These are phyloP conservation scores for Phalaenopsis aphrodite DNA, from an alignment of 106 monocot species.

Conservation along the genomic window DNA sequence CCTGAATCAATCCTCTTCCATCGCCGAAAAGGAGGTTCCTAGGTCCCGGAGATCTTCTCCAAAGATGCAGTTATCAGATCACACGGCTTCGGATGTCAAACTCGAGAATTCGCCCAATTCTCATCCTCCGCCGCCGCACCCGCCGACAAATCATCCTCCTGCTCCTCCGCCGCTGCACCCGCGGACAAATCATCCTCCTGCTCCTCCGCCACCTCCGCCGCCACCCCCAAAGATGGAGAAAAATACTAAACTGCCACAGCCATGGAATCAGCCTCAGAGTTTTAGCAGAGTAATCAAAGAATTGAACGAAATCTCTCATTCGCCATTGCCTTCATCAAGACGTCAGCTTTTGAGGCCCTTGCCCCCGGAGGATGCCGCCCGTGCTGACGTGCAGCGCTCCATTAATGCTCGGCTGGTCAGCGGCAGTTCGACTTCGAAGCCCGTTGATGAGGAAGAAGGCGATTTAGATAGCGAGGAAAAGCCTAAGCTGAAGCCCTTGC, in stretches of 20 bases:
- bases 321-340: slow-evolving; percentile 12
- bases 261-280: slow-evolving; percentile 8
- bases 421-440: slow-evolving; percentile 1
- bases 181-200: slow-evolving; percentile 12
- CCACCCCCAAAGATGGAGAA: slow-evolving; percentile 16
- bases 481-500: slow-evolving; percentile 56
- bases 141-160: slow-evolving; percentile 12
- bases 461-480: slow-evolving; percentile 17
- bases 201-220: slow-evolving; percentile 15
- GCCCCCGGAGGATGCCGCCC: slow-evolving; percentile 22
- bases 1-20: slow-evolving; percentile 5
- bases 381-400: slow-evolving; percentile 21
- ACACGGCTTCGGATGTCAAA: slow-evolving; percentile 22
- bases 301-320: background rate
- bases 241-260: slow-evolving; percentile 8
- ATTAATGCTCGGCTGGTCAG: slow-evolving; percentile 9
- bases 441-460: slow-evolving; percentile 8
- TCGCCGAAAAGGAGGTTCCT: slow-evolving; percentile 19
- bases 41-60: slow-evolving; percentile 30
- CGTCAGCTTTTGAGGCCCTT: slow-evolving; percentile 43
- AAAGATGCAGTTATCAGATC: slow-evolving; percentile 11
- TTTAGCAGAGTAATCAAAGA: background rate
- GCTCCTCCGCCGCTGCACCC: slow-evolving; percentile 21
- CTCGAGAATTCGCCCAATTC: slow-evolving; percentile 13
- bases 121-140: slow-evolving; percentile 9